Conservation (phyloP, 352 stramenopile species). For the Saprolegnia diclina region DNA sequence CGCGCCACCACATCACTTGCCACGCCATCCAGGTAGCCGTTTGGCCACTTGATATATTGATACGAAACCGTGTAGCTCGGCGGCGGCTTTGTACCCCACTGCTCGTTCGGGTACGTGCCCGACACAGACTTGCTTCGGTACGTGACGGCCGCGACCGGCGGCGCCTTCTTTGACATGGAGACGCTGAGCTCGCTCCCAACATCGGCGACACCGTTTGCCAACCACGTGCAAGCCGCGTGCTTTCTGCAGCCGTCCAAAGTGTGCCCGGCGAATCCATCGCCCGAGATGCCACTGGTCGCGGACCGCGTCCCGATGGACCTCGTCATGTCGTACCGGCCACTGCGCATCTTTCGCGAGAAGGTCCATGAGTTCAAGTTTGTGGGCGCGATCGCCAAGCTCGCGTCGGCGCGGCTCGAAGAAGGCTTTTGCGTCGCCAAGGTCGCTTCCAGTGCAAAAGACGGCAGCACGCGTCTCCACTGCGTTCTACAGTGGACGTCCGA, state of each 20-base stretch:
- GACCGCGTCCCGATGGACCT: slow-evolving; percentile 12
- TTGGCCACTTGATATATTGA: not conserved
- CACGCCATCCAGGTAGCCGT: slow-evolving; percentile 54
- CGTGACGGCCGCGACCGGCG: slow-evolving; percentile 61
- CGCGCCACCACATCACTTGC: slow-evolving; percentile 81
- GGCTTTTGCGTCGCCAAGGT: slow-evolving; percentile 41
- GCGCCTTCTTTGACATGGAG: slow-evolving; percentile 58
- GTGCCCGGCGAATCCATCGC: not conserved
- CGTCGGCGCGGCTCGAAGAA: slow-evolving; percentile 73
- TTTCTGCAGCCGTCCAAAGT: slow-evolving; percentile 24
- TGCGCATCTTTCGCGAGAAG: slow-evolving; percentile 83
- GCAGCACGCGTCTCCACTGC: slow-evolving; percentile 58
- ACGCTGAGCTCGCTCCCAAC: slow-evolving; percentile 34
- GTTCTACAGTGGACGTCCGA: slow-evolving; percentile 85
- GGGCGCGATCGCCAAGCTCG: slow-evolving; percentile 70
- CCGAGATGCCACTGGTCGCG: slow-evolving; percentile 9
- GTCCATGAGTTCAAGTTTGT: slow-evolving; percentile 85
- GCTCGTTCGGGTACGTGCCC: slow-evolving; percentile 79
- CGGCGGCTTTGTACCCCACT: slow-evolving; percentile 45
- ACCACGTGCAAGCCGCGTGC: slow-evolving; percentile 13
- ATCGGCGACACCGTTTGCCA: slow-evolving; percentile 1
- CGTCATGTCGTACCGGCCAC: slow-evolving; percentile 46
- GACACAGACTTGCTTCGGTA: slow-evolving; percentile 76
- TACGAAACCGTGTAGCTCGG: slow-evolving; percentile 34
- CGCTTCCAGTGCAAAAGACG: not conserved